Conservation (phyloP, 495 filamentous ascomycete genomes). For the Opeltia flavorubescens region DNA sequence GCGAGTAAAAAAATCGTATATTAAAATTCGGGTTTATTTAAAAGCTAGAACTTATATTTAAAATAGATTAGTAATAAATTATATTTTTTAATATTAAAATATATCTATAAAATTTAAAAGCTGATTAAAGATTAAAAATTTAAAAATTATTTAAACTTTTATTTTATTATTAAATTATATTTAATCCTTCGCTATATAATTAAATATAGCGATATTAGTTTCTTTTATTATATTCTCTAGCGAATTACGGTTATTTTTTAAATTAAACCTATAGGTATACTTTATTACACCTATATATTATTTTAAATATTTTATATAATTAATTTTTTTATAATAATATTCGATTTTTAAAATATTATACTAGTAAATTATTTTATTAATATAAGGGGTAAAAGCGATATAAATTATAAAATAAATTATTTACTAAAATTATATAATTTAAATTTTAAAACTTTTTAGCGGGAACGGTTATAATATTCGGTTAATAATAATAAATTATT, state of each 20-base stretch:
- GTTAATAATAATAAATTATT: background rate
- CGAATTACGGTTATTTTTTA: background rate
- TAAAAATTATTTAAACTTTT: background rate
- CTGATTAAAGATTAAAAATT: background rate
- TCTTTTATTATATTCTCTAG: background rate
- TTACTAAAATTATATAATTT: conserved; percentile 2
- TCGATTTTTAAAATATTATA: background rate
- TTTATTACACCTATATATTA: background rate
- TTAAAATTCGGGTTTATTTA: background rate
- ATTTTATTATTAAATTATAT: background rate
- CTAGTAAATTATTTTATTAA: conserved; percentile 2
- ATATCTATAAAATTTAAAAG: background rate
- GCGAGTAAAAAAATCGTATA: background rate
- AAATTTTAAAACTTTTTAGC: background rate
- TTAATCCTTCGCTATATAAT: background rate
- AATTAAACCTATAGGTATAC: background rate
- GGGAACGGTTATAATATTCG: background rate
- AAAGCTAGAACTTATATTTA: background rate
- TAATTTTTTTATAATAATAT: background rate
- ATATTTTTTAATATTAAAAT: background rate
- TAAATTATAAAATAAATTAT: background rate
- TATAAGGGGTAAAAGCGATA: no score
- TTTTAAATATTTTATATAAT: background rate
- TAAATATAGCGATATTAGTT: background rate
- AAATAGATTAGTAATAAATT: conserved; percentile 2